A percentile compares a stretch with the other conserved stretches of the same genome.
phyloP scores from a whole-genome alignment of 192 early-diverging fungal genomes.

The Entomortierella chlamydospora region DNA sequence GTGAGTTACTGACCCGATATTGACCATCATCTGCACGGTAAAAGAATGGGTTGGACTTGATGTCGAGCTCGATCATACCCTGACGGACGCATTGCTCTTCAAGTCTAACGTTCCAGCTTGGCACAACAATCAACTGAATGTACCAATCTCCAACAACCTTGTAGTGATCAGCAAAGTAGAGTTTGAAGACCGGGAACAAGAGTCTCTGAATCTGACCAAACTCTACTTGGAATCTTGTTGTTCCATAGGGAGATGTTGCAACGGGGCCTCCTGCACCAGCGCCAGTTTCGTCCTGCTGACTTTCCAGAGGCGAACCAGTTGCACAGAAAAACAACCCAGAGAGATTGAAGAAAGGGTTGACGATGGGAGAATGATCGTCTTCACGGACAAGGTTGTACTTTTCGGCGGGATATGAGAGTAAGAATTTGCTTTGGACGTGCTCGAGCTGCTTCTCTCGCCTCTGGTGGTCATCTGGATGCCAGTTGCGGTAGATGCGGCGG shows the following conservation, averaged over 20 bases:
- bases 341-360: constrained; percentile 49
- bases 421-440: constrained; percentile 41
- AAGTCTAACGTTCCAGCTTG: constrained; percentile 46
- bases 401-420: constrained; percentile 55
- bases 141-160: constrained; percentile 54
- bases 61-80: constrained; percentile 46
- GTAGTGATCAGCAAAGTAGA: constrained; percentile 54
- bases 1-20: constrained; percentile 49
- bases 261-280: constrained; percentile 53
- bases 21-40: constrained; percentile 51
- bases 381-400: constrained; percentile 54
- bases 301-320: constrained; percentile 40
- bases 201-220: constrained; percentile 49
- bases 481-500: constrained; percentile 53
- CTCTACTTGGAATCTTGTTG: constrained; percentile 49
- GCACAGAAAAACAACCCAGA: constrained; percentile 52
- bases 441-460: constrained; percentile 48
- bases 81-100: constrained; percentile 49
- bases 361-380: constrained; percentile 47
- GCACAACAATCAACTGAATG: constrained; percentile 49
- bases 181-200: constrained; percentile 45
- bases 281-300: constrained; percentile 38
- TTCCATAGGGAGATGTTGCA: constrained; percentile 44
- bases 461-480: constrained; percentile 54
- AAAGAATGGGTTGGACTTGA: constrained; percentile 47